phyloP scores from a whole-genome alignment of 2,329 filamentous ascomycete species.

The Aspergillus oerlinghausenensis region DNA sequence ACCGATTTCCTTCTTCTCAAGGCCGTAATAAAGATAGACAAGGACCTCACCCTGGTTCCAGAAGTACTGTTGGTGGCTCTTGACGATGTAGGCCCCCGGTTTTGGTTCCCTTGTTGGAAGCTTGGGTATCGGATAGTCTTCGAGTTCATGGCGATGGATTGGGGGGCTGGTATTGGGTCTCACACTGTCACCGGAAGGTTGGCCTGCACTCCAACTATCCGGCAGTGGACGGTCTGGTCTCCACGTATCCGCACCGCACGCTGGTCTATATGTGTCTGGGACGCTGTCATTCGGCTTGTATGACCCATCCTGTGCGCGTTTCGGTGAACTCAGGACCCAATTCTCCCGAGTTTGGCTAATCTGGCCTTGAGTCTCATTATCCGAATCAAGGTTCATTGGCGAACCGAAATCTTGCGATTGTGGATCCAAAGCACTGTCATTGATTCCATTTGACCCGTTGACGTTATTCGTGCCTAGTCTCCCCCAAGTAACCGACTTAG shows the following conservation, averaged over 20 bases:
- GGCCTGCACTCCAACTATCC: background rate
- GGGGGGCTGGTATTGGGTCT: background rate
- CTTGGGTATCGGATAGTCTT: background rate
- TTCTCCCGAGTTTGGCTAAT: background rate
- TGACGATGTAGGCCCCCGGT: background rate
- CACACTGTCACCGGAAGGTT: background rate
- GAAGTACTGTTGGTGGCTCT: slow-evolving; percentile 4
- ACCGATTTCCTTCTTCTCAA: slow-evolving; percentile 25
- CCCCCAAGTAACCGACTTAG: background rate
- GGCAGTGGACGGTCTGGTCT: background rate
- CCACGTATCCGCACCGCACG: background rate
- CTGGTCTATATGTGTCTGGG: background rate
- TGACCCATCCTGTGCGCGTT: background rate
- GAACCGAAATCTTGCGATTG: background rate
- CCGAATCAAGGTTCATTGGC: background rate
- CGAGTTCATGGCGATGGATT: background rate
- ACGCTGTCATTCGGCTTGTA: background rate
- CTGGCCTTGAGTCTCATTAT: background rate
- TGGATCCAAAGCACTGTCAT: background rate
- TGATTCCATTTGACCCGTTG: background rate
- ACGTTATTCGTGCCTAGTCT: background rate
- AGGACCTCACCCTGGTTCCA: slow-evolving; percentile 26
- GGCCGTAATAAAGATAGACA: slow-evolving; percentile 27
- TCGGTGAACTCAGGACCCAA: background rate
- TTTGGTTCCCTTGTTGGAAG: slow-evolving; percentile 10